A percentile compares a stretch with the other conserved stretches of the same genome.
phyloP scores from a whole-genome alignment of 306 rosid species.

The Glycine latifolia region DNA sequence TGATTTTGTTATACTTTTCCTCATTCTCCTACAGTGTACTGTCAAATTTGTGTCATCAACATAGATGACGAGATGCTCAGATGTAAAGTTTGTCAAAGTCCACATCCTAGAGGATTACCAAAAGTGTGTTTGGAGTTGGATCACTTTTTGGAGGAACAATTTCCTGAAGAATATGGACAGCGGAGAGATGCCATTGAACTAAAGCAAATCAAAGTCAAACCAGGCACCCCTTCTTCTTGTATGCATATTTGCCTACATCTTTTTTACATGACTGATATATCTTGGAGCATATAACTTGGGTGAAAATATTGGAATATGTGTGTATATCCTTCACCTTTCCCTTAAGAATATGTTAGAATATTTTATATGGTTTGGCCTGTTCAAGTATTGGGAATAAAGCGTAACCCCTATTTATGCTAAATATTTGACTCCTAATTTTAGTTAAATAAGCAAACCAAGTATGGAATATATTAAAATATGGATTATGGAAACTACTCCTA shows the following conservation, averaged over 20 bases:
- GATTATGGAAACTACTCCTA: neutral
- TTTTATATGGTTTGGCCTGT: constrained; percentile 21
- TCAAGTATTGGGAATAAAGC: constrained; percentile 9
- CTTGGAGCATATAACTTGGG: neutral
- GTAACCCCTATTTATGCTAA: neutral
- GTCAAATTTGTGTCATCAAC: constrained; percentile 67
- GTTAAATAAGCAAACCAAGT: neutral
- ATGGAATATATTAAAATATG: constrained; percentile 9
- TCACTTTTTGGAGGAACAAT: constrained; percentile 67
- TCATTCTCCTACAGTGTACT: constrained; percentile 60
- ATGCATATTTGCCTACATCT: constrained; percentile 47
- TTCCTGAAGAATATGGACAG: constrained; percentile 71
- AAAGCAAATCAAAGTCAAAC: constrained; percentile 50
- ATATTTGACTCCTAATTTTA: constrained; percentile 5
- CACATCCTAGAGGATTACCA: constrained; percentile 63
- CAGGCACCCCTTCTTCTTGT: constrained; percentile 51
- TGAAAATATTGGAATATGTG: neutral
- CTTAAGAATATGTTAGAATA: neutral
- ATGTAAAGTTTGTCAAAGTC: constrained; percentile 75
- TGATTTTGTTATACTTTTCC: constrained; percentile 32
- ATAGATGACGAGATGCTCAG: constrained; percentile 59
- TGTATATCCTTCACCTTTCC: constrained; percentile 10
- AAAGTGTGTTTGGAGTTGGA: constrained; percentile 78
- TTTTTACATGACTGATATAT: constrained; percentile 32
- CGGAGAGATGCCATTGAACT: constrained; percentile 57